phyloP scores from a whole-genome alignment of 2,329 filamentous ascomycete genomes.

The Corinectria fuckeliana region DNA sequence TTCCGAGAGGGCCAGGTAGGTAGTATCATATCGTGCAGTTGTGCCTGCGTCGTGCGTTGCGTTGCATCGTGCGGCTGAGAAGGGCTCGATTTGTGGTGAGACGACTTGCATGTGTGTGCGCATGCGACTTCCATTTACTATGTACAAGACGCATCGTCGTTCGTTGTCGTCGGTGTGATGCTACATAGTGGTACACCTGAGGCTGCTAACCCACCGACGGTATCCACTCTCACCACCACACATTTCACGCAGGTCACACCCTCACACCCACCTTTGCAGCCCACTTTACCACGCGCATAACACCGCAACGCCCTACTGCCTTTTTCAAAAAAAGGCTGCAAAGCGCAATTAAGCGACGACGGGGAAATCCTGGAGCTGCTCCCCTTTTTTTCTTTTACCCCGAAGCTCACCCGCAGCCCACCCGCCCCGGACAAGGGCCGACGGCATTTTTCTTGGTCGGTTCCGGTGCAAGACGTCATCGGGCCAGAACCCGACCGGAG shows the following conservation, averaged over 20 bases:
- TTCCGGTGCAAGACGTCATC: constrained; percentile 17
- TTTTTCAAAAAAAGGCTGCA: too few species aligned
- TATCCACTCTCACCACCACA: background rate
- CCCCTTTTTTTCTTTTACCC: background rate
- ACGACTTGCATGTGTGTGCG: background rate
- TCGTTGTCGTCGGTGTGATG: background rate
- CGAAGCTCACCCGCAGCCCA: constrained; percentile 17
- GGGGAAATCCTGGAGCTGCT: background rate
- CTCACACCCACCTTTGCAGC: background rate
- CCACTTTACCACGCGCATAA: background rate
- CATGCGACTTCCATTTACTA: too few species aligned
- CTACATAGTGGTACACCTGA: background rate
- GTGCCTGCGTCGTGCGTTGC: constrained; percentile 19
- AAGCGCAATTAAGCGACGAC: constrained; percentile 4
- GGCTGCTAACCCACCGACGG: background rate
- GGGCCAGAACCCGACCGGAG: background rate
- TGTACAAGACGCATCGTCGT: background rate
- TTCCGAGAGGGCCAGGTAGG: constrained; percentile 6
- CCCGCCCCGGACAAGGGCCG: constrained; percentile 5
- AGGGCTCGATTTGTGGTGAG: background rate
- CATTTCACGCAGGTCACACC: too few species aligned
- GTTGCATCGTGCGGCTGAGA: background rate
- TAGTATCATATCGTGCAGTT: background rate
- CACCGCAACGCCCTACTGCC: too few species aligned
- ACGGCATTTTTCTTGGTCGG: constrained; percentile 18